These are phyloP conservation scores for Syzygium aqueum DNA, from an alignment of 345 rosid genomes.

Conservation along the genomic window DNA sequence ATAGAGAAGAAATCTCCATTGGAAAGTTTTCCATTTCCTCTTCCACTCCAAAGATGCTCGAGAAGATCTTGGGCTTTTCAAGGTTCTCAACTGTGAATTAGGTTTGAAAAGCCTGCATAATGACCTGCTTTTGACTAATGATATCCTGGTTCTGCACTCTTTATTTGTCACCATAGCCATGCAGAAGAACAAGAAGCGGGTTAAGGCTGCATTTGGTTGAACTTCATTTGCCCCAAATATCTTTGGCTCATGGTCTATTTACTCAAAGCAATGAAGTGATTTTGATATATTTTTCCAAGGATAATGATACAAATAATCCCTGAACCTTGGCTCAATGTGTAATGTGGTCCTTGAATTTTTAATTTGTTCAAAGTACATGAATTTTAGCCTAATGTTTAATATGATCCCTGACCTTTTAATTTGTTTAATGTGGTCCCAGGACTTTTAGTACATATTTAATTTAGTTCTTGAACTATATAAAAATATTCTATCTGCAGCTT, in stretches of 20 bases:
- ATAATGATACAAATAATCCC: background rate
- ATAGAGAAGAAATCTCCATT: background rate
- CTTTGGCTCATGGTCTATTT: background rate
- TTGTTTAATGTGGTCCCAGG: too few species aligned
- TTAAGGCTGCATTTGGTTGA: background rate
- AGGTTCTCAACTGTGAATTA: background rate
- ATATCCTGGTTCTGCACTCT: background rate
- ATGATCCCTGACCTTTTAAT: too few species aligned
- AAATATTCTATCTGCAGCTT: conserved; percentile 34
- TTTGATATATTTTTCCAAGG: background rate
- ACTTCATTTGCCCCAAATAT: background rate
- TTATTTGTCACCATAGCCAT: background rate
- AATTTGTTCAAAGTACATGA: too few species aligned
- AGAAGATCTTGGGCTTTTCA: background rate
- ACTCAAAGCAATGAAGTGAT: background rate
- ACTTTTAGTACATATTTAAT: too few species aligned
- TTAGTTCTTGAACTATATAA: too few species aligned
- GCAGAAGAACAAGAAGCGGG: background rate
- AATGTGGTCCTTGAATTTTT: too few species aligned
- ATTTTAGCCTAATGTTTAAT: too few species aligned
- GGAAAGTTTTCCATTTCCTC: background rate
- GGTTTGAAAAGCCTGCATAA: background rate
- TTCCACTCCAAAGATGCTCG: background rate
- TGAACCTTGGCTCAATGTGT: too few species aligned
- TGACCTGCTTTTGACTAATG: background rate